Base-by-base conservation (phyloP, 345 rosid species). In the Salix udensis region DNA sequence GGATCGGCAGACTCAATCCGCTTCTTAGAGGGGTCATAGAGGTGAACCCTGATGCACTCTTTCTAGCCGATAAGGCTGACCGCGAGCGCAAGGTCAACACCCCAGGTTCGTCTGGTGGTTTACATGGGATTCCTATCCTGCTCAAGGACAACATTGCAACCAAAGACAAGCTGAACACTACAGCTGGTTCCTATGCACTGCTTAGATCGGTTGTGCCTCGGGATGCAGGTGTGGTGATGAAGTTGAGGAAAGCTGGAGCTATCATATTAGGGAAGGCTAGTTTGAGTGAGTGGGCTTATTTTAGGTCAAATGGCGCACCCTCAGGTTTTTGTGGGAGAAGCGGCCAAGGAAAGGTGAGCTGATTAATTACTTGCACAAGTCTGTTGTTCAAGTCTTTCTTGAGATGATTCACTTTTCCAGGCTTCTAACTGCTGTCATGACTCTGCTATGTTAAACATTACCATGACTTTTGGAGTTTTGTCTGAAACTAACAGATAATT, bases 101-200 rank as follows among this genome's bases (percentile, higher is more conserved):
- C 5, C 70, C 74, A 0, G 61, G 77, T 2, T 36, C 82, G 9
- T 70, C 67, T n/a, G 28, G 66, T 13, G 72, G 75, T 12, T 71
- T 89, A 55, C 91, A 88, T 28, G 91, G 93, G 4, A 82, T 88
- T 66, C 93, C 91, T 2, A 60, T 88, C 34, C 81, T 90, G 70
- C 80, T 90, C 46, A 90, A 90, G 86, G 91, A 90, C 39, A 84
- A 37, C 67, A 87, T 88, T 61, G 91, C 85, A 26, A 88, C 90
- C 5, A 83, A 85, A 58, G 91, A 90, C 55, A 83, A 72, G 79
- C 77, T 90, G 74, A 87, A 80, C 80, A 88, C 87, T 21, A 88
- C 91, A 0, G 88, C 93, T 0, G 90, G 93, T 5, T 90, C 89
- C 0, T 81, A 78, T 3, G 89, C 89, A 0, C 80, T 87, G 71